These are phyloP conservation scores for Anaeromyces robustus DNA, from an alignment of 192 early-diverging fungal genomes.

Conservation along the genomic window DNA sequence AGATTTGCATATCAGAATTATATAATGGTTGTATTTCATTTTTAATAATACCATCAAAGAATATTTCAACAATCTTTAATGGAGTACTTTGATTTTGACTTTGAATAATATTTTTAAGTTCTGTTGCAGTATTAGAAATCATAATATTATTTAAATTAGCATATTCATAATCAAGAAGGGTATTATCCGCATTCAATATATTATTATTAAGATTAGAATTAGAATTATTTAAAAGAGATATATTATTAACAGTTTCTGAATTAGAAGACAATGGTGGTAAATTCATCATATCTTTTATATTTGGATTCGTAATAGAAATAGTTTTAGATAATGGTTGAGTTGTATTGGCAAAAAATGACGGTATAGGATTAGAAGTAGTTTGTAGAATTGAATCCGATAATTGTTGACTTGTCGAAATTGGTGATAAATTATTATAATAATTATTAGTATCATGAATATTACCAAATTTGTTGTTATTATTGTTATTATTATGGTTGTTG, in stretches of 20 bases:
- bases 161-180: neutral
- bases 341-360: neutral
- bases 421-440: too few relatives aligned
- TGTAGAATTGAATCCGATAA: too few relatives aligned
- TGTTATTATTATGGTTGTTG: too few relatives aligned
- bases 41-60: neutral
- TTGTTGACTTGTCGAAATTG: too few relatives aligned
- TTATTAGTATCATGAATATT: neutral
- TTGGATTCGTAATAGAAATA: neutral
- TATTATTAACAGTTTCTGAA: neutral
- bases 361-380: too few relatives aligned
- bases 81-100: neutral
- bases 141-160: neutral
- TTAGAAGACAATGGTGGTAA: neutral
- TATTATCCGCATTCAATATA: neutral
- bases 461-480: too few relatives aligned
- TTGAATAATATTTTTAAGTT: neutral
- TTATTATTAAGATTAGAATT: neutral
- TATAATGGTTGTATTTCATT: neutral
- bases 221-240: neutral
- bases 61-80: neutral
- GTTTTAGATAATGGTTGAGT: neutral
- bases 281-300: neutral
- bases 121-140: neutral
- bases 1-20: neutral